Percentiles rank a stretch among this genome's conserved stretches.
Evolutionary conservation across 2,329 filamentous ascomycete species (phyloP).

Genomic region (Raffaelea albimanens): DNA sequence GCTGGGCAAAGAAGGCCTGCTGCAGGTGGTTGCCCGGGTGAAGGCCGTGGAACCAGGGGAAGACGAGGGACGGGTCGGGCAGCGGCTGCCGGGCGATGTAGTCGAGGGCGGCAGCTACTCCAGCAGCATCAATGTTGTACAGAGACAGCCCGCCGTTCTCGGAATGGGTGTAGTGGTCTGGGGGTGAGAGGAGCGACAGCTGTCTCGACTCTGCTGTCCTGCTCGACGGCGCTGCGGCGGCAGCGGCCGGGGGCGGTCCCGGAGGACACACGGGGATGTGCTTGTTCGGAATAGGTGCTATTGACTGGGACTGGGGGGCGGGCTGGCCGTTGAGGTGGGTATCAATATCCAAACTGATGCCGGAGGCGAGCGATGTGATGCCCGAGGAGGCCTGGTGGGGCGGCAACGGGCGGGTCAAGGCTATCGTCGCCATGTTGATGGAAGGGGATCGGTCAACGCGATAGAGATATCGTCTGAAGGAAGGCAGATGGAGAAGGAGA

Average conservation of each 20-base stretch:
- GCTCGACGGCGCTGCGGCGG: slow-evolving; percentile 5
- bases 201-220: slow-evolving; percentile 52
- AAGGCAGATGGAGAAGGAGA: background rate
- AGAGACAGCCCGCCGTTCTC: slow-evolving; percentile 43
- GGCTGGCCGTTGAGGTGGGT: slow-evolving; percentile 23
- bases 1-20: slow-evolving; percentile 76
- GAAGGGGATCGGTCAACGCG: background rate
- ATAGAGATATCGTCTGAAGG: background rate
- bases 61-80: slow-evolving; percentile 76
- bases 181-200: slow-evolving; percentile 66
- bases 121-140: slow-evolving; percentile 62
- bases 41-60: slow-evolving; percentile 92
- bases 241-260: slow-evolving; percentile 44
- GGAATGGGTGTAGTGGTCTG: slow-evolving; percentile 47
- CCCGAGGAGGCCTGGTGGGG: slow-evolving; percentile 22
- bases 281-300: slow-evolving; percentile 65
- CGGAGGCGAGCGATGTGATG: slow-evolving; percentile 19
- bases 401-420: slow-evolving; percentile 29
- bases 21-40: slow-evolving; percentile 85
- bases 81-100: slow-evolving; percentile 70
- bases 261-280: slow-evolving; percentile 85
- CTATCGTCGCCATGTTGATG: slow-evolving; percentile 43
- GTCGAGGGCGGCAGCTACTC: slow-evolving; percentile 64
- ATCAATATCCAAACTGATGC: slow-evolving; percentile 27
- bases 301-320: slow-evolving; percentile 19